Conservation (phyloP, 2,329 filamentous ascomycete species). For the Arthrobotrys sphaeroides region DNA sequence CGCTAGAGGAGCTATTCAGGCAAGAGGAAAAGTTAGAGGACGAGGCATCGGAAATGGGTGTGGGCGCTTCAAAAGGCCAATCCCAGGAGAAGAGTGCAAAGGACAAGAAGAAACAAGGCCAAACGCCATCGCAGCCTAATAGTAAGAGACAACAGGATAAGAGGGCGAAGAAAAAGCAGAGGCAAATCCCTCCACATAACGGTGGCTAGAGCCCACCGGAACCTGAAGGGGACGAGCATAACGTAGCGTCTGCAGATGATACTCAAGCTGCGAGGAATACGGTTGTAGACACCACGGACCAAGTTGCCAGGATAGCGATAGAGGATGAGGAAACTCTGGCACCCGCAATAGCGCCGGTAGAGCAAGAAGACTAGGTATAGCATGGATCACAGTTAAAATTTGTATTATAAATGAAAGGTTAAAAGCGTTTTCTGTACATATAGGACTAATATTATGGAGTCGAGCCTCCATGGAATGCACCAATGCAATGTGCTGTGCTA, state of each 20-base stretch:
- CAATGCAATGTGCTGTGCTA: not conserved
- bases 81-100: slow-evolving; percentile 44
- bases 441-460: not conserved
- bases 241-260: slow-evolving; percentile 55
- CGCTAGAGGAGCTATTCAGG: slow-evolving; percentile 69
- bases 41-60: slow-evolving; percentile 36
- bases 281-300: no score
- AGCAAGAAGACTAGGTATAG: no score
- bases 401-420: not conserved
- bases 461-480: not conserved
- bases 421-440: not conserved
- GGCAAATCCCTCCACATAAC: not conserved
- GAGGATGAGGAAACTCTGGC: no score
- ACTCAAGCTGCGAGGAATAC: no score
- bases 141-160: slow-evolving; percentile 13
- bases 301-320: no score
- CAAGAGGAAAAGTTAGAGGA: slow-evolving; percentile 59
- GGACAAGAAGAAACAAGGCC: slow-evolving; percentile 25
- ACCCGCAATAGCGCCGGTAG: not conserved
- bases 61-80: slow-evolving; percentile 51
- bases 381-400: not conserved
- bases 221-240: slow-evolving; percentile 56
- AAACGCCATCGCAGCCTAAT: slow-evolving; percentile 6
- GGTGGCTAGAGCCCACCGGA: slow-evolving; percentile 26
- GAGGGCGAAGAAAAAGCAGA: not conserved